Conservation (phyloP, 176 grass and related monocot species). For the Carex kokanica region DNA sequence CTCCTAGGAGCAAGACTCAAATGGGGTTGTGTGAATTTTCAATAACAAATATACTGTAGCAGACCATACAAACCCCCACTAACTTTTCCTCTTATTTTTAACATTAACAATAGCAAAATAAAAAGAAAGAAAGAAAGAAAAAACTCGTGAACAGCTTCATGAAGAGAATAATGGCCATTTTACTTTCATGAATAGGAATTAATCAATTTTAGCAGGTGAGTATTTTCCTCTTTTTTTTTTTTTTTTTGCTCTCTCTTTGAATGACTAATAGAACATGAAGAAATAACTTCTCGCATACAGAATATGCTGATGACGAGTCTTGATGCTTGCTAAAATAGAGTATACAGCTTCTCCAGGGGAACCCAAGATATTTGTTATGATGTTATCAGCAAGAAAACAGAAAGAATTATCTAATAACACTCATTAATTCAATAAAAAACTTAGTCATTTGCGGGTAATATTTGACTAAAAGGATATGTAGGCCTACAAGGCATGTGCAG, state of each 20-base stretch:
- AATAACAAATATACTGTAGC: too few species aligned
- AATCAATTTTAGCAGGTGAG: not conserved
- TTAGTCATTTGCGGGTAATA: not conserved
- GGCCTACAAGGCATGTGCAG: not conserved
- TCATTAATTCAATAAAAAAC: not conserved
- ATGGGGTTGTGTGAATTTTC: not conserved
- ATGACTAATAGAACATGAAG: not conserved
- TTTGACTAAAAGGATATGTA: not conserved
- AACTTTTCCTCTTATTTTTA: not conserved
- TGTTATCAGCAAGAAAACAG: not conserved
- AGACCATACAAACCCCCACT: not conserved
- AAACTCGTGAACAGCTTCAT: not conserved
- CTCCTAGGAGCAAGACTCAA: not conserved
- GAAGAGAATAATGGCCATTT: not conserved
- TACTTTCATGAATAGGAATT: not conserved
- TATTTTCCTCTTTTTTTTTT: not conserved
- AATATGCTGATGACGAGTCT: not conserved
- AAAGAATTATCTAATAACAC: not conserved
- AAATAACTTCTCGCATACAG: not conserved
- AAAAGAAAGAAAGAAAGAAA: not conserved
- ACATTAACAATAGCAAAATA: not conserved
- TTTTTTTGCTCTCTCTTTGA: not conserved
- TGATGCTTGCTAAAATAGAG: not conserved
- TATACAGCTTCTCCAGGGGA: not conserved
- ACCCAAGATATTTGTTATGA: not conserved